Evolutionary conservation across 2,329 filamentous ascomycete genomes (phyloP).

Genomic region (Colletotrichum sp.): DNA sequence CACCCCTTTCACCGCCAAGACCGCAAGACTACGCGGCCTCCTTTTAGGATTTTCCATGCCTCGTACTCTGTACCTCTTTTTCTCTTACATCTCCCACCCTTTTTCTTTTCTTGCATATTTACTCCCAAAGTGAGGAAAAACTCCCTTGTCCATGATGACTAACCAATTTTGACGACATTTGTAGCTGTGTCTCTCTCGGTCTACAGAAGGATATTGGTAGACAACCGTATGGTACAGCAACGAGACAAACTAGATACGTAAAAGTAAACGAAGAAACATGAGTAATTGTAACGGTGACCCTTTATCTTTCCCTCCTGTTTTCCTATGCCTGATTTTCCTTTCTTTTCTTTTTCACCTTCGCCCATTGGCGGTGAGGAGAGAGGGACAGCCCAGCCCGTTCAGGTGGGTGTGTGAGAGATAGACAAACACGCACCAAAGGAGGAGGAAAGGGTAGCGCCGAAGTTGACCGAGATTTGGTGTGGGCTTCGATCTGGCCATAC

Average conservation of each 20-base stretch:
- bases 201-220: not conserved
- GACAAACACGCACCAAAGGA: not conserved
- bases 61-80: not conserved
- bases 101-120: not conserved
- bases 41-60: not conserved
- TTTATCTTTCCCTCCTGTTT: not conserved
- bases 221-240: not conserved
- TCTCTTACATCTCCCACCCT: not conserved
- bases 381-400: not conserved
- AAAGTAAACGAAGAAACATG: not conserved
- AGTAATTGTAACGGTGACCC: not conserved
- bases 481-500: not conserved
- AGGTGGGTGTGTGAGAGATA: not conserved
- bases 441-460: not conserved
- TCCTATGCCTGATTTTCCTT: not conserved
- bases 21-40: not conserved
- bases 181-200: not conserved
- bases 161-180: not conserved
- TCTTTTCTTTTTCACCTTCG: not conserved
- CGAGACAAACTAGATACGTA: not conserved
- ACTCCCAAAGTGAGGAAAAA: not conserved
- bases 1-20: not conserved
- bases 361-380: not conserved
- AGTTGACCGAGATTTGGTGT: not conserved
- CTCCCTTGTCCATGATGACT: not conserved